A percentile compares a stretch with the other conserved stretches of the same genome.
phyloP scores from a whole-genome alignment of 495 filamentous ascomycete species.

The Daldinia vernicosa region DNA sequence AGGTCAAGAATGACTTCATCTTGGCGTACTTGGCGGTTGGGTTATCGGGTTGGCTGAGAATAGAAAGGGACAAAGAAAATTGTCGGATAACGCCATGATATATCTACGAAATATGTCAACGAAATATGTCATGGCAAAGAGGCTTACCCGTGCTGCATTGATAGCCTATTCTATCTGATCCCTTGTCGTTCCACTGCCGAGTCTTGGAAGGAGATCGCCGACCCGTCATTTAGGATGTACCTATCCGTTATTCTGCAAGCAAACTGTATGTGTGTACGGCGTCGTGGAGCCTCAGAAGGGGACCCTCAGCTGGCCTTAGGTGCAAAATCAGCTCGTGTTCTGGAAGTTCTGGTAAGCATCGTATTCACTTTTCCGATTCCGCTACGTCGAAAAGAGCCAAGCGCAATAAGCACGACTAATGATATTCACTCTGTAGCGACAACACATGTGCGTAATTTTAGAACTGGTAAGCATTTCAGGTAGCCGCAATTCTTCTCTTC shows the following conservation, averaged over 20 bases:
- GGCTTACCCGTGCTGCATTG: background rate
- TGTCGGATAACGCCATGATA: conserved; percentile 19
- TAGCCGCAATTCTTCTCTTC: background rate
- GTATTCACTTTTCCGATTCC: conserved; percentile 6
- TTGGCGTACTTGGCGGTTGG: conserved; percentile 1
- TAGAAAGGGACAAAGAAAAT: background rate
- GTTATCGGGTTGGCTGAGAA: background rate
- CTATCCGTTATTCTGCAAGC: background rate
- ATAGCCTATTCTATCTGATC: background rate
- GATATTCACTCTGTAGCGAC: background rate
- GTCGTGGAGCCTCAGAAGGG: background rate
- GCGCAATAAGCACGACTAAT: background rate
- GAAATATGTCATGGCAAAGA: background rate
- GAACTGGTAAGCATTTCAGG: background rate
- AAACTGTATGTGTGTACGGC: background rate
- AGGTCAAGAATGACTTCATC: conserved; percentile 28
- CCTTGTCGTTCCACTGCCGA: background rate
- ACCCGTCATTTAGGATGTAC: background rate
- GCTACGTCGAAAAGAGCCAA: background rate
- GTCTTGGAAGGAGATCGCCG: background rate
- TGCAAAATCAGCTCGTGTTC: conserved; percentile 4
- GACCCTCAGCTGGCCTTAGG: background rate
- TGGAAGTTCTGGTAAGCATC: background rate
- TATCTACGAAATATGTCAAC: background rate
- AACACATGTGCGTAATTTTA: background rate